A percentile compares a stretch with the other conserved stretches of the same genome.
These are phyloP conservation scores for Croton laevigatus DNA, from an alignment of 441 rosid genomes.

Conservation along the genomic window DNA sequence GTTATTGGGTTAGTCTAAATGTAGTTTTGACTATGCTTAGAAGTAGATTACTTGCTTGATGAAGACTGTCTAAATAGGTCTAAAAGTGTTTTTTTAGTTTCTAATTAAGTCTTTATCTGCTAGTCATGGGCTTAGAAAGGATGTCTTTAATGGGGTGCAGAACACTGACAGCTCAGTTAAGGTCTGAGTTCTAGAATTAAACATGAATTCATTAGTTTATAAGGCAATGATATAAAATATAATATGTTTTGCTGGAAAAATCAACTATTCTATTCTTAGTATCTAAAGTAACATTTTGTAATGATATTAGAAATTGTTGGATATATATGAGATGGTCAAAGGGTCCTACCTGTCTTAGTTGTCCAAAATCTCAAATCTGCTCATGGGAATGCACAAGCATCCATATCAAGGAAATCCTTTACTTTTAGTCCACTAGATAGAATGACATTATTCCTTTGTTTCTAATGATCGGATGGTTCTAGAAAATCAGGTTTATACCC, in stretches of 20 bases:
- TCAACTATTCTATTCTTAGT: constrained; percentile 20
- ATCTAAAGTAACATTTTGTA: neutral
- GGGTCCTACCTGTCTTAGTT: constrained; percentile 30
- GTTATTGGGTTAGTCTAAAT: constrained; percentile 19
- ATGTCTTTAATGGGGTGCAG: constrained; percentile 24
- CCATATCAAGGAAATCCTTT: neutral
- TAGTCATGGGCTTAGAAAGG: constrained; percentile 20
- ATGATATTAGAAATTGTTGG: neutral
- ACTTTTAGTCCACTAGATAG: neutral
- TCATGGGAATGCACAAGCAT: constrained; percentile 13
- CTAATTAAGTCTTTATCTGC: constrained; percentile 18
- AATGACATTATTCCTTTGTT: neutral
- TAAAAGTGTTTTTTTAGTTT: too few relatives aligned
- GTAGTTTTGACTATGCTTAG: constrained; percentile 12
- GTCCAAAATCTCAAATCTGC: constrained; percentile 12
- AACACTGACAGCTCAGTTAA: constrained; percentile 30
- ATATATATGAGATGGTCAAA: neutral
- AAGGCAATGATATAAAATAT: neutral
- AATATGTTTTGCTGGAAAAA: constrained; percentile 7
- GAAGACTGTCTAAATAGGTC: constrained; percentile 5
- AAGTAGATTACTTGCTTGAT: constrained; percentile 5
- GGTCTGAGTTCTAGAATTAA: constrained; percentile 14
- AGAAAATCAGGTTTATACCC: constrained; percentile 8
- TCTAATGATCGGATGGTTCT: constrained; percentile 17
- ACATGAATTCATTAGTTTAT: neutral